Percentiles rank a stretch among this genome's conserved stretches.
Evolutionary conservation across 208 protist species (phyloP).

Genomic region (Trypanosomatidae sp.): DNA sequence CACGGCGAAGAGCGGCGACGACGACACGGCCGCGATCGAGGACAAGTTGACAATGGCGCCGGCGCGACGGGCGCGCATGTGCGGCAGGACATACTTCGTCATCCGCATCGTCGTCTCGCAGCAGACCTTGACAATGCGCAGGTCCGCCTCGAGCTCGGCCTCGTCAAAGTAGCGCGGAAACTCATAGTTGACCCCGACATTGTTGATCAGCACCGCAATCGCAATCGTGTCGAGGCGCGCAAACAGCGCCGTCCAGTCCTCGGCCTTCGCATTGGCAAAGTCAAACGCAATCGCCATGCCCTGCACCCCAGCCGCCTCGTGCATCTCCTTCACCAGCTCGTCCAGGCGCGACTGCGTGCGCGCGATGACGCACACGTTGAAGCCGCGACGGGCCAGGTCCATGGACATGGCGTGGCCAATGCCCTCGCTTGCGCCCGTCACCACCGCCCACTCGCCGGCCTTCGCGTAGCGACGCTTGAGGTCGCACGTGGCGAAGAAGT

Average conservation of each 20-base stretch:
- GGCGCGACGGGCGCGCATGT: constrained; percentile 41
- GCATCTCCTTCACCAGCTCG: constrained; percentile 45
- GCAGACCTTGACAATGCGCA: constrained; percentile 83
- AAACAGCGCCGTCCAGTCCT: constrained; percentile 51
- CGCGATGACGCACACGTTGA: constrained; percentile 87
- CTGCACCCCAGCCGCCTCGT: constrained; percentile 48
- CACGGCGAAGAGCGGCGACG: constrained; percentile 61
- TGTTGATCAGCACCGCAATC: constrained; percentile 82
- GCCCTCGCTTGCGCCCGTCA: constrained; percentile 92
- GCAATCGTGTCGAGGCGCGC: constrained; percentile 24
- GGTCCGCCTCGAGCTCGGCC: constrained; percentile 34
- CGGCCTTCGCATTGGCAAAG: constrained; percentile 35
- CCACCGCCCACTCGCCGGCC: constrained; percentile 80
- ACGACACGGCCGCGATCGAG: constrained; percentile 54
- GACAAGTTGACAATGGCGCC: constrained; percentile 70
- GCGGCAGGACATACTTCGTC: constrained; percentile 67
- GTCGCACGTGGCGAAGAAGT: constrained; percentile 35
- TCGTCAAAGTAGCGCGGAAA: constrained; percentile 88
- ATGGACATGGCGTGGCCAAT: constrained; percentile 87
- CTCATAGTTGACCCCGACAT: constrained; percentile 89
- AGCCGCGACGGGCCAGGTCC: constrained; percentile 79
- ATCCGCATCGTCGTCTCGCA: constrained; percentile 70
- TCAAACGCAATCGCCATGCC: constrained; percentile 75
- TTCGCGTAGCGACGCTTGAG: constrained; percentile 56
- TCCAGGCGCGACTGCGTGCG: constrained; percentile 85